Base-by-base conservation (phyloP, 176 grass and related monocot genomes). In the Dactylis glomerata region DNA sequence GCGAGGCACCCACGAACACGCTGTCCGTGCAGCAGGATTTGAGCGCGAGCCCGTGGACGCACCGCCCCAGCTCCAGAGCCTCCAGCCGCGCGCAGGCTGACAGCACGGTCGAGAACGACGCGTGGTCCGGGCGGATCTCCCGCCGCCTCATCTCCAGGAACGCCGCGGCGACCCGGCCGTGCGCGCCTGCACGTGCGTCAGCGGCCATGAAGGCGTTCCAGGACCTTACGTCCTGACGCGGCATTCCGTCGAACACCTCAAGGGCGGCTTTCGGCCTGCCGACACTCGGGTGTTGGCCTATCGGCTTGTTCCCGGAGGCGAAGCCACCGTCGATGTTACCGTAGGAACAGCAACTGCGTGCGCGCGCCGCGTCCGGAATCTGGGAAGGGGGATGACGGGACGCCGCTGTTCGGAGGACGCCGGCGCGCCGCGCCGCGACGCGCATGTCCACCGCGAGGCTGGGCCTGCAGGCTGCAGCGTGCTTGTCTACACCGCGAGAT, bases 201-300 rank as follows among this genome's bases (percentile, higher is more conserved):
- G 13, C 75, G 20, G 88, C 78, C 91, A 93, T 92, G 72, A 90
- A 54, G 37, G 94, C 79, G 77, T 93, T 97, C 87, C 89, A 97
- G 6, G 89, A 92, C 76, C 90, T 89, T 3, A 88, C 54, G 20
- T 89, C 87, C 24, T 78, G 38, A 3, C 26, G 37, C 15, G 77
- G 81, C 94, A 91, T 96, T 87, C 62, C 50, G 56, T 91, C 86
- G 80, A 96, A 96, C 91, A 89, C 36, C 52, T 68, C 63, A 14
- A 37, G 84, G 2, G 79, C 89, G 4, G 84, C 78, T 17, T 59
- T 80, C 17, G 76, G 44, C 71, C 90, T 76, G 20, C 88, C 78
- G 6, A 73, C 31, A 19, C 75, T 85, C 5, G 83, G 73, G 71
- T 67, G 62, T 8, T 2, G 1, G 3, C 23, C 63, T 11, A 88